A percentile compares a stretch with the other conserved stretches of the same genome.
These are phyloP conservation scores for Penicillium psychrofluorescens DNA, from an alignment of 495 filamentous ascomycete genomes.

Conservation along the genomic window DNA sequence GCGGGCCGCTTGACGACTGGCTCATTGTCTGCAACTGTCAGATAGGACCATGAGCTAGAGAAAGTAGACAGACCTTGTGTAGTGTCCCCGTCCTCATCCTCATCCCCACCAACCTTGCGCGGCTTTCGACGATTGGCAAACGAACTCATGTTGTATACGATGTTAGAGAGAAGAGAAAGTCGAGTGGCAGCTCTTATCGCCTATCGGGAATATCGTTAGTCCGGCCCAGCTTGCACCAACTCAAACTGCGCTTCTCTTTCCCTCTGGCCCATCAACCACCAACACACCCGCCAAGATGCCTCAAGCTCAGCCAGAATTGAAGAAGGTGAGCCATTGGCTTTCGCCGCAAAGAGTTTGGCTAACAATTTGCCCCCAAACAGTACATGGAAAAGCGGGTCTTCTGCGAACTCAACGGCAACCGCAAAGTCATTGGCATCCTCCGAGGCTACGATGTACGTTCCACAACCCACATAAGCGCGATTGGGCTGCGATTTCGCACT, in stretches of 20 bases:
- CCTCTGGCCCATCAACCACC: conserved; percentile 8
- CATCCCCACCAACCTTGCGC: conserved; percentile 63
- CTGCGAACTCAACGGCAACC: conserved; percentile 93
- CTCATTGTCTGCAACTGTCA: conserved; percentile 12
- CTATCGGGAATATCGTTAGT: conserved; percentile 26
- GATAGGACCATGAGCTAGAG: background rate
- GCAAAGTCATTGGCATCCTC: conserved; percentile 91
- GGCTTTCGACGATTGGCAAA: conserved; percentile 65
- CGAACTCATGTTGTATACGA: conserved; percentile 45
- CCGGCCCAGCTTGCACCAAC: conserved; percentile 26
- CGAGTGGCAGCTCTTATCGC: conserved; percentile 21
- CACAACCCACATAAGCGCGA: too few relatives aligned
- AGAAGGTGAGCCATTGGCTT: conserved; percentile 62
- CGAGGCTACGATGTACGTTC: conserved; percentile 86
- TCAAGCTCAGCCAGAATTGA: conserved; percentile 97
- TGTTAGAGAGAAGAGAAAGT: background rate
- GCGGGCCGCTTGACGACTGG: conserved; percentile 36
- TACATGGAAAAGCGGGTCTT: conserved; percentile 99
- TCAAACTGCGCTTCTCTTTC: conserved; percentile 15
- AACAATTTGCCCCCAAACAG: conserved; percentile 39
- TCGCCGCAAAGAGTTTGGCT: conserved; percentile 1
- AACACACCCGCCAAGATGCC: conserved; percentile 62
- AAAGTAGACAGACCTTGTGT: conserved; percentile 23
- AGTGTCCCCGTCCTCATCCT: conserved; percentile 41
- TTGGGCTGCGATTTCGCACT: too few relatives aligned